Conservation (phyloP, 441 rosid species). For the Omphalea diandra region DNA sequence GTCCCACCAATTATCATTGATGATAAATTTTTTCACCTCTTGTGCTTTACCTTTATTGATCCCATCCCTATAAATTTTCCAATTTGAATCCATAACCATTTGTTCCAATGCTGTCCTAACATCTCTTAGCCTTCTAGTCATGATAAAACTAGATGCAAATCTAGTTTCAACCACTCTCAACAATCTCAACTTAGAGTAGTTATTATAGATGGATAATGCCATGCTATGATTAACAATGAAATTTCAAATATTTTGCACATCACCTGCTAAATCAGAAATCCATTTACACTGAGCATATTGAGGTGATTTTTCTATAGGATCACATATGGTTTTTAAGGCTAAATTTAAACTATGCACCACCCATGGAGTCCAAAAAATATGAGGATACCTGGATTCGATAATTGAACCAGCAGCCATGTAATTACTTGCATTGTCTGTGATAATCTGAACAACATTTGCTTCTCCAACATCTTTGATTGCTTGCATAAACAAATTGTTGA, state of each 20-base stretch:
- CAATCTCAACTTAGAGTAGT: no score
- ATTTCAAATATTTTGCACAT: background rate
- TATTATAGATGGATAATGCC: background rate
- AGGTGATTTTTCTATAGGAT: background rate
- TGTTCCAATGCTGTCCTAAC: background rate
- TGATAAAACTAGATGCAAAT: background rate
- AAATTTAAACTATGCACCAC: background rate
- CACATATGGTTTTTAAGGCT: background rate
- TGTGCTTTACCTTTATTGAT: background rate
- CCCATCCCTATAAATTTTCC: background rate
- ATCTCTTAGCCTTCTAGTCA: background rate
- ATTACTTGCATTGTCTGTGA: background rate
- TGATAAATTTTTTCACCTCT: background rate
- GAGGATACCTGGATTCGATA: background rate
- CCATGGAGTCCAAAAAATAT: constrained; percentile 4
- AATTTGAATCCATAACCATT: background rate
- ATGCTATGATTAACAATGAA: background rate
- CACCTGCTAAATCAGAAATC: background rate
- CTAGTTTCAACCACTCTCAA: background rate
- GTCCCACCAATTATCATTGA: background rate
- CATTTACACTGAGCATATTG: background rate
- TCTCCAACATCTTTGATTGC: background rate
- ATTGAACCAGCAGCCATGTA: background rate
- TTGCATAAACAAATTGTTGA: background rate
- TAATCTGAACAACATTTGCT: background rate